Base-by-base conservation (phyloP, 2,329 filamentous ascomycete genomes). In the Apiospora aurea region DNA sequence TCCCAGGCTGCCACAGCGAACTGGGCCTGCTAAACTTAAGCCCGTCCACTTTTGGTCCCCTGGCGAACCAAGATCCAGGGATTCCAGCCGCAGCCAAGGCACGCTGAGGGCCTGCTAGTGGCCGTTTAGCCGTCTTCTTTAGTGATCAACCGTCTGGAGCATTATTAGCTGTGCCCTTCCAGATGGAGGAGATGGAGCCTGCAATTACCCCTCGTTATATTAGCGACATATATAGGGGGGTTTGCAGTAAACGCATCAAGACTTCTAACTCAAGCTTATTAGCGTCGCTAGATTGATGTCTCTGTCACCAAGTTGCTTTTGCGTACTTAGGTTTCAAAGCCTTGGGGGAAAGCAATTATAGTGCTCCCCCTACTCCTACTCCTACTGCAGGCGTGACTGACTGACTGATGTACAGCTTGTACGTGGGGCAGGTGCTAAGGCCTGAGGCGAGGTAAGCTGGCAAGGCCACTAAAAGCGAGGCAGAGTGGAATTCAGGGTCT, bases 31-130 rank as follows among this genome's bases (percentile, higher is more conserved):
- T 34, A 57, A 57, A 61, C 34, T 61, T 61, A 61, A 61, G 53
- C 53, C 18, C 18, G 18, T 64, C 34, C 57, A 41, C 57, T 41
- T 38, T 41, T 64, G 34, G 1, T 8, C 57, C 57, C 57, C 34
- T 64, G 41, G 34, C 21, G 57, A 64, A 21, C 57, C 57, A 64
- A 64, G 57, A 64, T 64, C 29, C 57, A 61, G 57, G 57, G 57
- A 64, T 64, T 64, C 57, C 57, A 64, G 57, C 57, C 57, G 57
- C 57, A 64, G 57, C 57, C 57, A 64, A 64, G 57, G 57, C 57
- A 41, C 8, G 34, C 34, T 64, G 53, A n/a, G 18, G 18, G 34
- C 29, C 53, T 34, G 29, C 34, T 61, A 61, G 53, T 38, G 53
- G 29, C 53, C 53, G 53, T 61, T 41, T 64, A 64, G 57, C 57